Evolutionary conservation across 495 filamentous ascomycete species (phyloP).

Genomic region (Cenococcum geophilum): DNA sequence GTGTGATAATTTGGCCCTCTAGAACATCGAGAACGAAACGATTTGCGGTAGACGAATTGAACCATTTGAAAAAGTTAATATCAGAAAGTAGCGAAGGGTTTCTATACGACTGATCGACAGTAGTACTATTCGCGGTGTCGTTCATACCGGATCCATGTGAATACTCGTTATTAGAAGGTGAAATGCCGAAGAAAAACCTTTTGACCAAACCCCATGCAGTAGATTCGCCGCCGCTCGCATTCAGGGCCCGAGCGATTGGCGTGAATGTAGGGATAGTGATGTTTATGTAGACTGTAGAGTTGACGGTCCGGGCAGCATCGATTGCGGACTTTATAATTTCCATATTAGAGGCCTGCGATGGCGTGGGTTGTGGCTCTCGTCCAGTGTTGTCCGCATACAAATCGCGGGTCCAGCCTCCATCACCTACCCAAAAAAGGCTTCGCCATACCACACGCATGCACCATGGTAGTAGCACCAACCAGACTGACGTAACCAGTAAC

Average conservation of each 20-base stretch:
- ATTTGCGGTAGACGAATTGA: slow-evolving; percentile 68
- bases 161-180: slow-evolving; percentile 10
- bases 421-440: slow-evolving; percentile 87
- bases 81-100: slow-evolving; percentile 59
- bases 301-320: slow-evolving; percentile 37
- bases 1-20: slow-evolving; percentile 88
- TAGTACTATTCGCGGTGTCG: slow-evolving; percentile 7
- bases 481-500: slow-evolving; percentile 74
- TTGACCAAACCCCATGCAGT: slow-evolving; percentile 46
- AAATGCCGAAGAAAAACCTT: slow-evolving; percentile 27
- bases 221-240: slow-evolving; percentile 45
- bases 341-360: slow-evolving; percentile 7
- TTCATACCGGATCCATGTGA: not conserved
- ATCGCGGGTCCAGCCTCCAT: slow-evolving; percentile 69
- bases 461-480: slow-evolving; percentile 84
- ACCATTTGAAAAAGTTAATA: slow-evolving; percentile 60
- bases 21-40: slow-evolving; percentile 72
- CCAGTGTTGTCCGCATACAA: not conserved
- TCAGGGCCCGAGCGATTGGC: slow-evolving; percentile 43
- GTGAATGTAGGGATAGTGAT: slow-evolving; percentile 34
- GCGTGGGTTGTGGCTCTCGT: not conserved
- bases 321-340: slow-evolving; percentile 19
- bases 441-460: slow-evolving; percentile 88
- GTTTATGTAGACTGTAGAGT: slow-evolving; percentile 31
- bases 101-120: not conserved